Evolutionary conservation across 1,139 yeast species (phyloP), one percentile per base, ranked within the genome.

Genomic region (Tardiomyces digboiensis): DNA sequence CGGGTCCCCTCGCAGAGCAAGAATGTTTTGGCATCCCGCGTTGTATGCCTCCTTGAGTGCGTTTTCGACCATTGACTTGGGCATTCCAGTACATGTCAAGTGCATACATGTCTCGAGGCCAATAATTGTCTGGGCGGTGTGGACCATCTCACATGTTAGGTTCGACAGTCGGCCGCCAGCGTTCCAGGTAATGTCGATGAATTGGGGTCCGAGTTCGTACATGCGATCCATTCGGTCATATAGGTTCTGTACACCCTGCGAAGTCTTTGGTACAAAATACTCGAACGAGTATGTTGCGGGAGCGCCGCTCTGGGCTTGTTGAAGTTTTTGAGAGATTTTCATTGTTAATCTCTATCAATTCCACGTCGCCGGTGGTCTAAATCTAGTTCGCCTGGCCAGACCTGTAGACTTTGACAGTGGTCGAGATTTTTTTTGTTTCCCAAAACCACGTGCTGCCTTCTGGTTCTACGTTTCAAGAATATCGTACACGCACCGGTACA

Each of bases 31-130:
- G 61, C 98, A 91, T 2, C 98, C 98, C 0, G 96, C 81, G 38
- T 80, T 76, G 59, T 81, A 86, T 1, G 98, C 98, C 50, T 80
- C 80, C 49, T 79, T 74, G 53, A 91, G 72, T 2, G 98, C 98
- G 51, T 80, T 78, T 58, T 88, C 96, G 52, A 91, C 84, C 54
- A 83, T 71, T 43, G 76, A 78, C 33, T 80, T 71, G 39, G 89
- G 80, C 98, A 91, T 91, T 56, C 91, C 91, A 23, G 97, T 89
- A 62, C 98, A 91, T 2, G 98, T 91, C 64, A 91, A 72, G 62
- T 91, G 98, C 97, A 91, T 89, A 63, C 98, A 93, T 0, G 98
- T 91, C 59, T 91, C 97, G 51, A 91, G 71, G 7, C 97, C 97
- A 48, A 88, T 72, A n/a, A 88, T 87, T 2, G 91, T 81, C 57